phyloP scores from a whole-genome alignment of 2,329 filamentous ascomycete species.

The Botrytis deweyae region DNA sequence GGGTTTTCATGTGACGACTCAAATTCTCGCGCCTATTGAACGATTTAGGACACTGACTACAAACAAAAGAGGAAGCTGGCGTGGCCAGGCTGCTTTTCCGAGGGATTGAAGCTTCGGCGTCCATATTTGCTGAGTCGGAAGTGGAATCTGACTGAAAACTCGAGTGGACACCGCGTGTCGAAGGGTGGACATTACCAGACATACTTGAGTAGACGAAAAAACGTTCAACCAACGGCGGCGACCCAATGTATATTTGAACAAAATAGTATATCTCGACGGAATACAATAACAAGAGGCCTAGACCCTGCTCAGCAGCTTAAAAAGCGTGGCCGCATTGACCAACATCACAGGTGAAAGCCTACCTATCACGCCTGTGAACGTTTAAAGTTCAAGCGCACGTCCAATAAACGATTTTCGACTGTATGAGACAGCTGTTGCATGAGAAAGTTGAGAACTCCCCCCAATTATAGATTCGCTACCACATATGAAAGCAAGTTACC shows the following conservation, averaged over 20 bases:
- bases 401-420: slow-evolving; percentile 1
- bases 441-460: not conserved
- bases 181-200: slow-evolving; percentile 11
- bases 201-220: not conserved
- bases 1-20: slow-evolving; percentile 17
- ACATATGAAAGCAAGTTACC: not conserved
- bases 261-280: not conserved
- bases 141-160: not conserved
- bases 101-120: not conserved
- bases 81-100: not conserved
- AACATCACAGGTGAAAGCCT: not conserved
- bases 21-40: slow-evolving; percentile 14
- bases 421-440: slow-evolving; percentile 4
- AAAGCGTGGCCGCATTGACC: slow-evolving; percentile 2
- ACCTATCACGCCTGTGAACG: slow-evolving; percentile 6
- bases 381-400: slow-evolving; percentile 14
- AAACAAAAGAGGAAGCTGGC: slow-evolving; percentile 1
- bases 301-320: not conserved
- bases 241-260: slow-evolving; percentile 14
- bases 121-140: not conserved
- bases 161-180: slow-evolving; percentile 3
- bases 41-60: slow-evolving; percentile 1
- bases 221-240: slow-evolving; percentile 3
- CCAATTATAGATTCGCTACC: slow-evolving; percentile 14
- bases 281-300: not conserved